Evolutionary conservation across 306 rosid species (phyloP).

Genomic region (Medicago ruthenica): DNA sequence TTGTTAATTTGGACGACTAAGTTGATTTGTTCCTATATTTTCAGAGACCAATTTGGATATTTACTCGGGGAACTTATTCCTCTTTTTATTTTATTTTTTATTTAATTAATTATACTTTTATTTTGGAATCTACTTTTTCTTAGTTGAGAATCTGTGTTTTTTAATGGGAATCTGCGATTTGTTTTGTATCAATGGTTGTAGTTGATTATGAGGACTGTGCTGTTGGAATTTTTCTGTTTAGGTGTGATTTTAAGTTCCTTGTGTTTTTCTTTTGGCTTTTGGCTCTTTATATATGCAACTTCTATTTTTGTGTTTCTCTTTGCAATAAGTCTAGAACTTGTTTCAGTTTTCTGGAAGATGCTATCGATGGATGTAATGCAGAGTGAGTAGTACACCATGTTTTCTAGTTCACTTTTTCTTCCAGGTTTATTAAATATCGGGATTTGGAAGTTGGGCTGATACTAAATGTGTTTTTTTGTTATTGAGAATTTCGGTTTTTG

Average conservation of each 20-base stretch:
- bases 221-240: constrained; percentile 27
- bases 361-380: constrained; percentile 13
- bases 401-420: not conserved
- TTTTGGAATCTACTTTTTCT: constrained; percentile 31
- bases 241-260: constrained; percentile 5
- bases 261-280: not conserved
- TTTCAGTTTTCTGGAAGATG: constrained; percentile 27
- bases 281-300: constrained; percentile 7
- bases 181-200: constrained; percentile 42
- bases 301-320: not conserved
- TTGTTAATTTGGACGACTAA: not conserved
- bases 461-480: not conserved
- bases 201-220: constrained; percentile 28
- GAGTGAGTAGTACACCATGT: constrained; percentile 23
- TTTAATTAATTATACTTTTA: not conserved
- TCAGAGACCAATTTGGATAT: not conserved
- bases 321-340: constrained; percentile 14
- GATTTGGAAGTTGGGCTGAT: constrained; percentile 30
- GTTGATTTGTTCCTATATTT: not conserved
- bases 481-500: constrained; percentile 2
- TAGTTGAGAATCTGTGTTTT: not conserved
- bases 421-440: constrained; percentile 9
- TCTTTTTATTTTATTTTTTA: not conserved
- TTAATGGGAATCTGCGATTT: constrained; percentile 37
- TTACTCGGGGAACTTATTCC: not conserved